Percentiles rank a stretch among this genome's conserved stretches.
phyloP scores from a whole-genome alignment of 441 rosid genomes.

The Francoa sonchifolia region DNA sequence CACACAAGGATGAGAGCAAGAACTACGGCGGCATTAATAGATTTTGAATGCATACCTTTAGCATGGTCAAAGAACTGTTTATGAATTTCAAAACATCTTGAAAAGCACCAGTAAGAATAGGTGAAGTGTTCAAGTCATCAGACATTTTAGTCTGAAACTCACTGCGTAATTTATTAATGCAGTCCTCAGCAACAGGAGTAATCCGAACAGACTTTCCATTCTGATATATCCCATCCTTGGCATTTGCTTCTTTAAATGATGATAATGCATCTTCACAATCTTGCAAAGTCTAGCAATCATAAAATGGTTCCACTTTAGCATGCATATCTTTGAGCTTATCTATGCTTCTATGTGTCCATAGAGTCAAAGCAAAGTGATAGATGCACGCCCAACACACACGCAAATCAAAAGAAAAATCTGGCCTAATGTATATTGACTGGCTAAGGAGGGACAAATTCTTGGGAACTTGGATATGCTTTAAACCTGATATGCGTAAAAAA shows the following conservation, averaged over 20 bases:
- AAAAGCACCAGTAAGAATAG: slow-evolving; percentile 60
- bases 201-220: slow-evolving; percentile 23
- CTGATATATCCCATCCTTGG: slow-evolving; percentile 24
- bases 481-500: slow-evolving; percentile 81
- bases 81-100: slow-evolving; percentile 65
- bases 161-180: slow-evolving; percentile 34
- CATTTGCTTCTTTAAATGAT: slow-evolving; percentile 30
- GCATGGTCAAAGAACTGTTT: slow-evolving; percentile 39
- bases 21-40: not conserved
- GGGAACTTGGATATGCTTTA: slow-evolving; percentile 6
- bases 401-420: no score
- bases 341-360: no score
- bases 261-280: slow-evolving; percentile 58
- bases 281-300: slow-evolving; percentile 44
- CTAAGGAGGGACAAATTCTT: no score
- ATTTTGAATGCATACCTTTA: slow-evolving; percentile 37
- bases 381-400: no score
- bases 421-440: no score
- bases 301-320: not conserved
- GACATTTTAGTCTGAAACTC: slow-evolving; percentile 64
- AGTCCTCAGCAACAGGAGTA: slow-evolving; percentile 36
- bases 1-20: not conserved
- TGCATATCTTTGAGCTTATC: no score
- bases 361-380: no score
- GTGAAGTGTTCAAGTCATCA: slow-evolving; percentile 73